Conservation (phyloP, 306 rosid genomes). For the Castanospermum australe region DNA sequence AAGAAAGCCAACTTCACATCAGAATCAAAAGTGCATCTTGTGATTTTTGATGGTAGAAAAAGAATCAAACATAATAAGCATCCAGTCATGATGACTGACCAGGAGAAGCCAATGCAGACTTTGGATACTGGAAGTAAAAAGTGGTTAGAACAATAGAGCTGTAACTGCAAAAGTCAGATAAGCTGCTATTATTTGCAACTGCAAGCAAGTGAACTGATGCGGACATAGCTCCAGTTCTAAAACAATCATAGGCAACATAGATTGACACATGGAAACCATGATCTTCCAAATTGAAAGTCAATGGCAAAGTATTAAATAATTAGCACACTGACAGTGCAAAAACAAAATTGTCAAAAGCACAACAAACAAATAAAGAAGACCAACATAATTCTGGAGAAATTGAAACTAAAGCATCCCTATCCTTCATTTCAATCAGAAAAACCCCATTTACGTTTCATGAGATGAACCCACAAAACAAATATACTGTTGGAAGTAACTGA, state of each 20-base stretch:
- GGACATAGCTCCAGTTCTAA: neutral
- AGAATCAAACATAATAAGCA: constrained; percentile 26
- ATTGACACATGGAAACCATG: neutral
- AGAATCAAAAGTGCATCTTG: constrained; percentile 10
- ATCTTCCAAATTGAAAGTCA: neutral
- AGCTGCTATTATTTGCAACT: constrained; percentile 20
- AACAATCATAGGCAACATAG: neutral
- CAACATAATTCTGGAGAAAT: neutral
- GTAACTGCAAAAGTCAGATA: constrained; percentile 4
- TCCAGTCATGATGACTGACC: constrained; percentile 22
- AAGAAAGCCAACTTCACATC: constrained; percentile 17
- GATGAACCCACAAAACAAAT: constrained; percentile 5
- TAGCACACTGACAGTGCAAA: neutral
- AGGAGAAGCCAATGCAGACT: constrained; percentile 24
- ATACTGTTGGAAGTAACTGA: neutral
- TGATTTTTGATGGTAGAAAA: constrained; percentile 21
- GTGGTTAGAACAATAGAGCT: constrained; percentile 6
- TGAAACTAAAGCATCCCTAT: neutral
- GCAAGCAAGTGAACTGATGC: neutral
- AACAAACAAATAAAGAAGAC: neutral
- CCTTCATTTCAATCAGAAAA: constrained; percentile 14
- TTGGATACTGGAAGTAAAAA: constrained; percentile 23
- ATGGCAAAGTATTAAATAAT: constrained; percentile 1
- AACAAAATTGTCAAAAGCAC: neutral
- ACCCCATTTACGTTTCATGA: constrained; percentile 6